These are phyloP conservation scores for Diddensiella transvaalensis DNA, from an alignment of 805 yeast genomes.

Conservation along the genomic window DNA sequence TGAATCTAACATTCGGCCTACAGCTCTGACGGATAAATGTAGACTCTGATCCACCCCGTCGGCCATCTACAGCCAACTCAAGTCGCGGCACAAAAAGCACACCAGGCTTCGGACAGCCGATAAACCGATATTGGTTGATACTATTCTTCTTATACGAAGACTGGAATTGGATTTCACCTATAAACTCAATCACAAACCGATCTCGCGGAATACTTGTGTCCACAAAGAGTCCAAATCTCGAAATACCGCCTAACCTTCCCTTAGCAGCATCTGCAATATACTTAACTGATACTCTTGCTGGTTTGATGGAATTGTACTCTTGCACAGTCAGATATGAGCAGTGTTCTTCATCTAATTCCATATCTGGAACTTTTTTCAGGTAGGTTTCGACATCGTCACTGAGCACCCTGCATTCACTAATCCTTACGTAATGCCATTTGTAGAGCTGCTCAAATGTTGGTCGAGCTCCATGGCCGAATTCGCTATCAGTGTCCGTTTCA, in stretches of 20 bases:
- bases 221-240: conserved; percentile 61
- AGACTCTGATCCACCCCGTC: conserved; percentile 71
- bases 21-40: conserved; percentile 76
- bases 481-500: conserved; percentile 5
- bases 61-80: conserved; percentile 72
- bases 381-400: conserved; percentile 5
- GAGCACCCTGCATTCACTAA: conserved; percentile 7
- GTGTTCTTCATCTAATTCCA: conserved; percentile 16
- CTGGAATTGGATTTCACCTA: conserved; percentile 71
- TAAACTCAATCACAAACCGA: conserved; percentile 54
- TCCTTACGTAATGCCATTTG: conserved; percentile 15
- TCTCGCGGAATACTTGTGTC: conserved; percentile 41
- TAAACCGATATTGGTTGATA: conserved; percentile 66
- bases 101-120: conserved; percentile 69
- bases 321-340: conserved; percentile 26
- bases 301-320: conserved; percentile 22
- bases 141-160: conserved; percentile 60
- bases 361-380: conserved; percentile 9
- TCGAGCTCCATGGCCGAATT: background rate
- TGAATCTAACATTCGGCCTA: conserved; percentile 67
- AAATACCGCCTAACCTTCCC: conserved; percentile 56
- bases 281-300: conserved; percentile 45
- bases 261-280: conserved; percentile 57
- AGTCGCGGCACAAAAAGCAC: conserved; percentile 52
- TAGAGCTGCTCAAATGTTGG: conserved; percentile 1